Evolutionary conservation across 148 eudicot genomes (phyloP), one percentile per base, ranked within the genome.

Genomic region (Silene conica): DNA sequence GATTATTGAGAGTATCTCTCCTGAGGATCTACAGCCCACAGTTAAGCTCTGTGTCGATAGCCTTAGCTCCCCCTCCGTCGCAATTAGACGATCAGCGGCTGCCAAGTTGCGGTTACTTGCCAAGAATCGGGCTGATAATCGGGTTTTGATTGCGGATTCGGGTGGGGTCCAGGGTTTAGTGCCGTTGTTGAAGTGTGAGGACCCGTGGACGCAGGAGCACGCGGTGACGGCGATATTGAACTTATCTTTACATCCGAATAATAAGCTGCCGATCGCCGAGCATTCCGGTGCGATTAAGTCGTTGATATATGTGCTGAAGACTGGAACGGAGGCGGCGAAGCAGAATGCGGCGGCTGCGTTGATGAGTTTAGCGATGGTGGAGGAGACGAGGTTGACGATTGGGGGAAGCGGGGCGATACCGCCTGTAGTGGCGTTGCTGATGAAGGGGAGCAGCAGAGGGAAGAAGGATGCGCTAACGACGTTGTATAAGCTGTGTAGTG

Each of bases 361-460:
- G 78, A 82, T 91, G 75, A 93, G 84, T 56, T 73, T 93, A 7
- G 87, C 98, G 1, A 72, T 93, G 83, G 74, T 86, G 18, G 97
- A 92, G 22, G 92, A 90, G 50, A 90, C 89, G n/a, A 82, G 85
- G 77, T 63, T 88, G 6, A 84, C 92, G 0, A 91, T 93, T 0
- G 98, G 98, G 12, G 97, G 96, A 3, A 85, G 87, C 20, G 98
- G 98, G 4, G 98, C 98, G 2, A 89, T 93, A 0, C 94, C 96
- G 15, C 98, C 92, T 0, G 62, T 93, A 59, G 94, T 93, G 10
- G 76, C 87, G 18, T 70, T 93, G 61, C 20, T 93, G 50, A 84
- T 86, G 8, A 76, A 74, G n/a, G 98, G 98, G 10, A 74, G 85
- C 12, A 67, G 19, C 6, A 48, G 98, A 6, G 96, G 98, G 54